These are phyloP conservation scores for Pseudisothecium myosuroides DNA, from an alignment of 225 moss, liverwort and hornwort genomes.

Conservation along the genomic window DNA sequence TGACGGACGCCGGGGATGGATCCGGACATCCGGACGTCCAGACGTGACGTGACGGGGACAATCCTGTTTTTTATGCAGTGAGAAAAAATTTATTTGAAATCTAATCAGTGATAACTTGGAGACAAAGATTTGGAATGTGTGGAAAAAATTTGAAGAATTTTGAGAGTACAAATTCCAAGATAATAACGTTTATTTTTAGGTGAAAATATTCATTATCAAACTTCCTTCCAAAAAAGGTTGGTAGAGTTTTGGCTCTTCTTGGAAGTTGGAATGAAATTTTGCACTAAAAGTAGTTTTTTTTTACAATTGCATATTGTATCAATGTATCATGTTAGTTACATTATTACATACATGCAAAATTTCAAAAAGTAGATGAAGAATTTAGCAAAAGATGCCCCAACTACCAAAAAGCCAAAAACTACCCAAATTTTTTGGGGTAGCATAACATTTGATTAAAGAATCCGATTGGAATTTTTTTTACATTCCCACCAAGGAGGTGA, in stretches of 20 bases:
- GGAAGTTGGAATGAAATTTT: neutral
- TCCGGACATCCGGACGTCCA: no score
- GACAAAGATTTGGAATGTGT: neutral
- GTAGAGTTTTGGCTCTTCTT: neutral
- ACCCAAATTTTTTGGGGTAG: accelerated
- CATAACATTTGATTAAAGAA: neutral
- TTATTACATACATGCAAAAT: neutral
- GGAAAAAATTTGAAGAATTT: neutral
- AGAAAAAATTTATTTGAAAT: no score
- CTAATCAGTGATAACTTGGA: accelerated
- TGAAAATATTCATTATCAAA: no score
- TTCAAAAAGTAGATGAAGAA: neutral
- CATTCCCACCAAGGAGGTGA: no score
- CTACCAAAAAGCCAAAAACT: accelerated
- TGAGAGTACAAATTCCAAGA: accelerated
- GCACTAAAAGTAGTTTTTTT: no score
- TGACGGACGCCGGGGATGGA: no score
- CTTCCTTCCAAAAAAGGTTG: no score
- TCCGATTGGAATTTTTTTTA: no score
- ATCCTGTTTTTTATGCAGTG: no score
- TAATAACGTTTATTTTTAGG: neutral
- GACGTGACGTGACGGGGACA: no score
- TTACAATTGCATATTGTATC: neutral
- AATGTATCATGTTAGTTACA: no score
- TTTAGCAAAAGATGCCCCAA: neutral